Conservation (phyloP, 1,284 basidiomycete genomes). For the Tremellales sp. region DNA sequence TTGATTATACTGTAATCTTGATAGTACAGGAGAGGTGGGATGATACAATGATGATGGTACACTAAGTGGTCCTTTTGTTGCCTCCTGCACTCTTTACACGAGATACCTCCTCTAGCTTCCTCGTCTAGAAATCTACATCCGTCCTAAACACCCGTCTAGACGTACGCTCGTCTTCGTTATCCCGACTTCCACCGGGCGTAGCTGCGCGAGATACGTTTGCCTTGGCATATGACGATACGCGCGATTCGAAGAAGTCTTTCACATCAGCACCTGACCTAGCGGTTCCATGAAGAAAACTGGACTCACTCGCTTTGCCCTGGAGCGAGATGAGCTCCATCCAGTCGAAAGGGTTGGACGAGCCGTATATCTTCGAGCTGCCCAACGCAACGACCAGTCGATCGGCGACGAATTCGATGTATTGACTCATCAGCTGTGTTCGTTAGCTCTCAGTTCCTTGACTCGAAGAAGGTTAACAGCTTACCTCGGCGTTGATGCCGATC, state of each 20-base stretch:
- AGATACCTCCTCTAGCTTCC: too few species aligned
- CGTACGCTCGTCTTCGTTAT: slow-evolving; percentile 5
- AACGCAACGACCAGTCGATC: slow-evolving; percentile 77
- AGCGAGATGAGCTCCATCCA: slow-evolving; percentile 92
- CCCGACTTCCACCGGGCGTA: slow-evolving; percentile 18
- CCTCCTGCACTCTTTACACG: too few species aligned
- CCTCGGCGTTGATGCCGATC: slow-evolving; percentile 54
- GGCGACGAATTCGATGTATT: slow-evolving; percentile 94
- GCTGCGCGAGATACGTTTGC: slow-evolving; percentile 38
- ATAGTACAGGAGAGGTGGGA: too few species aligned
- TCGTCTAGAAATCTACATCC: slow-evolving; percentile 22
- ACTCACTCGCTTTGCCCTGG: slow-evolving; percentile 54
- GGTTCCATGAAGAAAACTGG: neutral
- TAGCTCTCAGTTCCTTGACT: too few species aligned
- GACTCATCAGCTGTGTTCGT: slow-evolving; percentile 66
- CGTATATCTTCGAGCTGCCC: slow-evolving; percentile 71
- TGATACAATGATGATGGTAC: too few species aligned
- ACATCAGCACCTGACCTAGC: slow-evolving; percentile 1
- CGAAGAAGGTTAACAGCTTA: slow-evolving; percentile 46
- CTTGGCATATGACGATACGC: slow-evolving; percentile 44
- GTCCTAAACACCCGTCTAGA: slow-evolving; percentile 18
- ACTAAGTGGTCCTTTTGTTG: too few species aligned
- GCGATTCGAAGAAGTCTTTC: slow-evolving; percentile 46
- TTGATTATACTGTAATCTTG: too few species aligned
- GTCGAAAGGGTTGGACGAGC: slow-evolving; percentile 64